Conservation (phyloP, 208 protist genomes). For the Hexamita inflata region DNA sequence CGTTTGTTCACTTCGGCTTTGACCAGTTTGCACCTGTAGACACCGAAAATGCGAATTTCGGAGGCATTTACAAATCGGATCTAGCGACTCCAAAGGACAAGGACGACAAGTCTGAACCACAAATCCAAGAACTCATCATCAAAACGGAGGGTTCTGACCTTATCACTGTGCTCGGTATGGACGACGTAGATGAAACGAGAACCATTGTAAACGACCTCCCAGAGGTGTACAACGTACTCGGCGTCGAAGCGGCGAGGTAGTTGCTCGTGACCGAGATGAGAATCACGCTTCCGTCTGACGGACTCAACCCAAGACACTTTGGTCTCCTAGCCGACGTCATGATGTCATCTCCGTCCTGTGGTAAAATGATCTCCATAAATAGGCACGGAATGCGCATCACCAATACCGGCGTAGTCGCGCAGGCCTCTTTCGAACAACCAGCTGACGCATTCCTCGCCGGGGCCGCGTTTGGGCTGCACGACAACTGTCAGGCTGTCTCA, state of each 20-base stretch:
- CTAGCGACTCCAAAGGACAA: background rate
- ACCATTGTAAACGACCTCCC: slow-evolving; percentile 88
- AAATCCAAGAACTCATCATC: slow-evolving; percentile 47
- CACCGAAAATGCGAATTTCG: slow-evolving; percentile 29
- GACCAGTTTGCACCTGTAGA: background rate
- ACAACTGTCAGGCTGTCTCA: slow-evolving; percentile 80
- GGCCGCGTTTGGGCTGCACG: slow-evolving; percentile 74
- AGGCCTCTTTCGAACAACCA: slow-evolving; percentile 96
- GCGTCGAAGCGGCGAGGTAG: slow-evolving; percentile 66
- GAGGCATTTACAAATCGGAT: slow-evolving; percentile 53
- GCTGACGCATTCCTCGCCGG: slow-evolving; percentile 93
- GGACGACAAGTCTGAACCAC: background rate
- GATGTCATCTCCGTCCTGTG: slow-evolving; percentile 67
- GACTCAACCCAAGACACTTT: slow-evolving; percentile 95
- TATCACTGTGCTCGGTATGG: slow-evolving; percentile 65
- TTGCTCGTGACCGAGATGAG: slow-evolving; percentile 52
- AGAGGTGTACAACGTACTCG: slow-evolving; percentile 80
- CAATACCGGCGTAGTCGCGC: slow-evolving; percentile 81
- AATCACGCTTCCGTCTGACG: slow-evolving; percentile 61
- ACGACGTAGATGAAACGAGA: slow-evolving; percentile 68
- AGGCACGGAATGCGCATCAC: slow-evolving; percentile 79
- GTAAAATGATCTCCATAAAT: slow-evolving; percentile 65
- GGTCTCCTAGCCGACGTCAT: slow-evolving; percentile 89
- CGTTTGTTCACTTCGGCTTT: background rate
- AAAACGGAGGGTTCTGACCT: slow-evolving; percentile 87